Conservation (phyloP, 129 eudicot species). For the Dittrichia graveolens region DNA sequence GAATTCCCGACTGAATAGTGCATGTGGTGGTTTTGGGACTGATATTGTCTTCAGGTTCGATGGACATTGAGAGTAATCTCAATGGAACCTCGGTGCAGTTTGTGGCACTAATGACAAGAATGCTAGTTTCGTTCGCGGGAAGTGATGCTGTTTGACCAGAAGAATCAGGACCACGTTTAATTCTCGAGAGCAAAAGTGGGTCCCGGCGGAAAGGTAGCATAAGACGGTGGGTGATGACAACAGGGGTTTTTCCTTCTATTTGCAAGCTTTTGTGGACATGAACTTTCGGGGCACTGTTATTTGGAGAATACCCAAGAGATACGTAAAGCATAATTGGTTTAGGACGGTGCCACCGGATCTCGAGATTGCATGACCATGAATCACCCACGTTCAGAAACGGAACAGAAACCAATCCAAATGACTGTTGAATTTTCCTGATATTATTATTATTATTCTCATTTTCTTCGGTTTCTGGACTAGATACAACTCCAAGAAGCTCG, state of each 20-base stretch:
- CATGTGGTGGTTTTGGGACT: constrained; percentile 33
- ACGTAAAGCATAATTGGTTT: constrained; percentile 90
- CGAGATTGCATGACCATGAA: constrained; percentile 88
- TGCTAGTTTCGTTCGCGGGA: constrained; percentile 74
- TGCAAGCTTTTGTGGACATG: constrained; percentile 87
- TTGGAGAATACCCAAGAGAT: constrained; percentile 82
- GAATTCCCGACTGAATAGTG: constrained; percentile 41
- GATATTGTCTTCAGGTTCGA: constrained; percentile 48
- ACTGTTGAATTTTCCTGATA: constrained; percentile 74
- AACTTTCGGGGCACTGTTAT: constrained; percentile 56
- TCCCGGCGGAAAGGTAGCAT: constrained; percentile 91
- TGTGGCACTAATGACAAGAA: constrained; percentile 66
- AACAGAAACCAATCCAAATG: constrained; percentile 86
- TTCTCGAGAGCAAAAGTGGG: constrained; percentile 70
- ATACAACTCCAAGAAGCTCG: constrained; percentile 78
- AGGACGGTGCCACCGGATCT: constrained; percentile 92
- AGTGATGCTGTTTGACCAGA: constrained; percentile 52
- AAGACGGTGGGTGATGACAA: constrained; percentile 63
- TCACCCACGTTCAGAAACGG: constrained; percentile 71
- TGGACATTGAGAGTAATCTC: constrained; percentile 62
- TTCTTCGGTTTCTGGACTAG: constrained; percentile 29
- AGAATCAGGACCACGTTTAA: constrained; percentile 54
- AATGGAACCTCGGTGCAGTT: constrained; percentile 91
- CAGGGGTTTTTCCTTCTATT: constrained; percentile 90
- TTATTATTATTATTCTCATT: constrained; percentile 43